Conservation (phyloP, 1,284 basidiomycete species). For the Ceratobasidium sp. region DNA sequence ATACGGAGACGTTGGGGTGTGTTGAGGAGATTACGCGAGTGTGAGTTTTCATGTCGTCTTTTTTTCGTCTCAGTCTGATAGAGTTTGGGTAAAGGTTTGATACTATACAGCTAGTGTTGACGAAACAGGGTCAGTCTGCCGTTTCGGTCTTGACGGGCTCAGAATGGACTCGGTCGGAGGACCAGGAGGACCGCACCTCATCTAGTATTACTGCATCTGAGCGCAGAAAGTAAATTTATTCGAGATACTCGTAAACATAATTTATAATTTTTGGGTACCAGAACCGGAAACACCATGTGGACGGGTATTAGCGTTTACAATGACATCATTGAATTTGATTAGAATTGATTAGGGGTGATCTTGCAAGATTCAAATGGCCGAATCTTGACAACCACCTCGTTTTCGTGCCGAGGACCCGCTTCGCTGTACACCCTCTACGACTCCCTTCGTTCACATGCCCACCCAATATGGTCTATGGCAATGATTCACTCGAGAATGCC, state of each 20-base stretch:
- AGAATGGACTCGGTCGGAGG: conserved; percentile 25
- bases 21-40: conserved; percentile 48
- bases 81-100: conserved; percentile 4
- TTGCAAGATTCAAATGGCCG: conserved; percentile 28
- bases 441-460: conserved; percentile 17
- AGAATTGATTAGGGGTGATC: conserved; percentile 28
- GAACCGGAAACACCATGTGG: background rate
- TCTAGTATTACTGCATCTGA: conserved; percentile 31
- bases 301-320: background rate
- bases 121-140: conserved; percentile 30
- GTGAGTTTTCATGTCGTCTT: conserved; percentile 20
- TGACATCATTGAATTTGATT: conserved; percentile 27
- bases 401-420: conserved; percentile 16
- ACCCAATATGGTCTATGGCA: conserved; percentile 6
- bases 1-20: conserved; percentile 48
- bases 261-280: background rate
- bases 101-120: conserved; percentile 30
- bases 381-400: conserved; percentile 37
- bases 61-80: background rate
- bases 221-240: background rate
- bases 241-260: background rate
- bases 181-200: background rate
- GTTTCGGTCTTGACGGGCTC: conserved; percentile 23
- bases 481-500: conserved; percentile 14
- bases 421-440: background rate